A percentile compares a stretch with the other conserved stretches of the same genome.
Conservation (phyloP, 2,329 filamentous ascomycete genomes). For the Ceratocystis smalleyi region DNA sequence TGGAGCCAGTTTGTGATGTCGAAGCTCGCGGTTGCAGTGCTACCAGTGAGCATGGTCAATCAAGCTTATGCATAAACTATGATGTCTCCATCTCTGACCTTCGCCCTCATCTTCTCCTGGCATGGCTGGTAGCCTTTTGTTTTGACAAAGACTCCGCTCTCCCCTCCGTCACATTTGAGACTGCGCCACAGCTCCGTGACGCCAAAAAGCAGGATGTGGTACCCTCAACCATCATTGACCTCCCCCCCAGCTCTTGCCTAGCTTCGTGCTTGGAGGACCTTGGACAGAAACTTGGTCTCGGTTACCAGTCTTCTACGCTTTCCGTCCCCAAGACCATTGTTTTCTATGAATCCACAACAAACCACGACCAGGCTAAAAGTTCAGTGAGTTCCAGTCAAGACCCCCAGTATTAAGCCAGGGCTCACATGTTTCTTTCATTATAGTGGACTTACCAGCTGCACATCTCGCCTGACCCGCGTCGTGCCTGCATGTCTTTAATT, state of each 20-base stretch:
- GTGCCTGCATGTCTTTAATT: slow-evolving; percentile 16
- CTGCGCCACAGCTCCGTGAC: neutral
- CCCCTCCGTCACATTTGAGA: slow-evolving; percentile 17
- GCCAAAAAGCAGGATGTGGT: neutral
- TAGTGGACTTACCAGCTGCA: slow-evolving; percentile 20
- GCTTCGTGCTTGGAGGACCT: neutral
- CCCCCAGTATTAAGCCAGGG: too few relatives aligned
- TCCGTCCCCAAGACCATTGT: slow-evolving; percentile 5
- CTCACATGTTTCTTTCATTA: neutral
- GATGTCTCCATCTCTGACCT: slow-evolving; percentile 11
- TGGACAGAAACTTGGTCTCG: neutral
- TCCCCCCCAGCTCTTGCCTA: slow-evolving; percentile 8
- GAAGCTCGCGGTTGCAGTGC: slow-evolving; percentile 3
- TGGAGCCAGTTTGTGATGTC: slow-evolving; percentile 11
- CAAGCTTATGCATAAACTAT: neutral
- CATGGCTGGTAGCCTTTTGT: slow-evolving; percentile 20
- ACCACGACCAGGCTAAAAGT: slow-evolving; percentile 9
- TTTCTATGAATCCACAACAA: slow-evolving; percentile 10
- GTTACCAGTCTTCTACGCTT: neutral
- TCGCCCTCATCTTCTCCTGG: slow-evolving; percentile 19
- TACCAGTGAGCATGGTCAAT: slow-evolving; percentile 1
- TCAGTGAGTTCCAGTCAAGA: slow-evolving; percentile 7
- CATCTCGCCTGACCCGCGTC: slow-evolving; percentile 3
- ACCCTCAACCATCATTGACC: slow-evolving; percentile 13
- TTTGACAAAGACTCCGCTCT: slow-evolving; percentile 19